Base-by-base conservation (phyloP, 1,284 basidiomycete genomes). In the Xanthoconium separans region DNA sequence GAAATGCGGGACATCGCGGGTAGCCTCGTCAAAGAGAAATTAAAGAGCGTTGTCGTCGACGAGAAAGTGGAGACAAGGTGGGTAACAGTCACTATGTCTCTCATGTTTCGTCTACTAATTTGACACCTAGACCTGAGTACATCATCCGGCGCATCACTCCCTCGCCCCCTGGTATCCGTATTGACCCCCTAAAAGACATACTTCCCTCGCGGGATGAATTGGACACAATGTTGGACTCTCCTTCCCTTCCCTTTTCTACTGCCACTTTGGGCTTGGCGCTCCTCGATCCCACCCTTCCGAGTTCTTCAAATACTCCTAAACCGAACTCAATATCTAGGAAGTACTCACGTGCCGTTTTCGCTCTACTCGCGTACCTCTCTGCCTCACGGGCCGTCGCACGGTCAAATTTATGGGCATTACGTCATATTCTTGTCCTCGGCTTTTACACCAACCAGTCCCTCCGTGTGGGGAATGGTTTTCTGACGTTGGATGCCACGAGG, bases 341-440 rank as follows among this genome's bases (percentile, higher is more conserved):
- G 4, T 93, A 91, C 61, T 84, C 85, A 0, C 83, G 95, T 10
- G 72, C 80, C 1, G 77, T 84, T 12, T 70, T 76, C 41, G 85
- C 85, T 0, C 72, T 91, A 12, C 70, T 93, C 3, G 73, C 81
- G 2, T 68, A 86, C 31, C 75, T 93, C 33, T 66, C 76, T 1
- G 75, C 81, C 3, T 83, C 94, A 62, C 83, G 91, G 16, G 44
- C 59, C 6, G 62, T 82, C 2, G 84, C 88, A 2, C 81, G 78
- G 42, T 70, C 72, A 12, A 80, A 87, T 53, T 57, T 83, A 0
- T 91, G 86, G 83, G 80, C 76, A 13, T 62, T 91, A 15, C 76
- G 79, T 16, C 87, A 91, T 65, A 72, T 90, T 54, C 65, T 87
- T 9, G 76, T 78, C 1, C 70, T 89, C n/a, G 73, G 76, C 2